Base-by-base conservation (phyloP, 2,329 filamentous ascomycete genomes). In the Polychaeton citri region DNA sequence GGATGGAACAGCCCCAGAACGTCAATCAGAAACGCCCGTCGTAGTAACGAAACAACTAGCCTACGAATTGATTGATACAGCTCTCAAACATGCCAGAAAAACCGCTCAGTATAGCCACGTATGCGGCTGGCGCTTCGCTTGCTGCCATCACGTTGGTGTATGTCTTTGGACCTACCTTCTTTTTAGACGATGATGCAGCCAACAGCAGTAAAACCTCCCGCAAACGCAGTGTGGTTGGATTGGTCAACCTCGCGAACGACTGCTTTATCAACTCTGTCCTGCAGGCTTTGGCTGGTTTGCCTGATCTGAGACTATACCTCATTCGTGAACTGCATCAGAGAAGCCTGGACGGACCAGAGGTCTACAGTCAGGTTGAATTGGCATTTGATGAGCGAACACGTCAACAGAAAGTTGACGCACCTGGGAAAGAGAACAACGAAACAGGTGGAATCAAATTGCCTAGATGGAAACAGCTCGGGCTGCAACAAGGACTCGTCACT, bases 101-200 rank as follows among this genome's bases (percentile, higher is more conserved):
- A 65, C 77, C 78, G 37, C 71, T 84, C 40, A 86, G 80, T 6
- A 80, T 90, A 50, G 84, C 85, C 49, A 85, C 84, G 31, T 98
- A 98, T 63, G 90, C 90, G 52, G 90, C 88, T 40, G 88, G 88
- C 49, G 90, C 88, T 41, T 94, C 87, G 37, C 79, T 98, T 43
- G 90, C 90, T 38, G 90, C 90, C 43, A 83, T 93, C 43, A 88
- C 90, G 20, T 74, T 96, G 39, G 83, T 96, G 57, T 98, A 96
- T 62, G 88, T 96, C 49, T 96, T 98, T 62, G 86, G 81, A 6
- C 90, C 90, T n/a, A 96, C 87, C 35, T 96, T 88, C 61, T 83
- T 93, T 51, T 79, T 96, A 58, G 88, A 98, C 62, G 77, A 79
- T 54, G 81, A 90, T 38, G 72, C 78, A 35, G 66, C 68, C 17